A percentile compares a stretch with the other conserved stretches of the same genome.
phyloP scores from a whole-genome alignment of 495 filamentous ascomycete genomes.

The Annulohypoxylon stygium region DNA sequence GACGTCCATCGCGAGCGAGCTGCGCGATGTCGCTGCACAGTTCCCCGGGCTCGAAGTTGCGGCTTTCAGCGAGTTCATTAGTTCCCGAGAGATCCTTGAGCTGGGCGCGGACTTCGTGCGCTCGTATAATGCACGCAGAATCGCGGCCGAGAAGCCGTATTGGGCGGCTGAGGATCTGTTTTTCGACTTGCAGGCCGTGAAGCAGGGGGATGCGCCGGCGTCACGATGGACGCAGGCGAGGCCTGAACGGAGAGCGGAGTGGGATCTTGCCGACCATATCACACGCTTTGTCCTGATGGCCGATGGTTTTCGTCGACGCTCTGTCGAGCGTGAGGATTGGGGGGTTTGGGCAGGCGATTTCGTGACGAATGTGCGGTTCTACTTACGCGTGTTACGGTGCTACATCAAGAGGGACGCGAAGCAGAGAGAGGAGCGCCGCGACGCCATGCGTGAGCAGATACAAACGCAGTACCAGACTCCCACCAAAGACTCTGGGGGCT shows the following conservation, averaged over 20 bases:
- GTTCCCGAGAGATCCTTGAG: slow-evolving; percentile 42
- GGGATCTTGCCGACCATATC: slow-evolving; percentile 45
- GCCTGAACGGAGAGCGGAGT: slow-evolving; percentile 32
- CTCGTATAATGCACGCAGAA: slow-evolving; percentile 15
- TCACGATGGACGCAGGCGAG: slow-evolving; percentile 29
- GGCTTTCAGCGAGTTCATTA: slow-evolving; percentile 46
- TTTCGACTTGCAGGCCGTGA: slow-evolving; percentile 47
- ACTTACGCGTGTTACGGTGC: slow-evolving; percentile 46
- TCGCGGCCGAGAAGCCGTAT: slow-evolving; percentile 31
- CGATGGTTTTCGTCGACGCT: slow-evolving; percentile 32
- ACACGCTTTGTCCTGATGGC: slow-evolving; percentile 44
- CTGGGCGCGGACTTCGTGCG: slow-evolving; percentile 43
- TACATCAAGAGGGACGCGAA: slow-evolving; percentile 39
- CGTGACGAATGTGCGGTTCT: slow-evolving; percentile 38
- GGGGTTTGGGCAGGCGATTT: slow-evolving; percentile 32
- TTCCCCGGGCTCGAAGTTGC: slow-evolving; percentile 34
- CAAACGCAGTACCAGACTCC: background rate
- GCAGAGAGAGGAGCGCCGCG: slow-evolving; percentile 25
- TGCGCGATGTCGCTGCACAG: slow-evolving; percentile 34
- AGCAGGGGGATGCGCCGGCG: slow-evolving; percentile 41
- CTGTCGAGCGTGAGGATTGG: slow-evolving; percentile 44
- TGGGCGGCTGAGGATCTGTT: slow-evolving; percentile 47
- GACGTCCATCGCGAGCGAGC: slow-evolving; percentile 37
- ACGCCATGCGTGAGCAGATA: background rate
- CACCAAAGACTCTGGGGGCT: background rate